Evolutionary conservation across 192 early-diverging fungal species (phyloP).

Genomic region (Chytriomyces sp.): DNA sequence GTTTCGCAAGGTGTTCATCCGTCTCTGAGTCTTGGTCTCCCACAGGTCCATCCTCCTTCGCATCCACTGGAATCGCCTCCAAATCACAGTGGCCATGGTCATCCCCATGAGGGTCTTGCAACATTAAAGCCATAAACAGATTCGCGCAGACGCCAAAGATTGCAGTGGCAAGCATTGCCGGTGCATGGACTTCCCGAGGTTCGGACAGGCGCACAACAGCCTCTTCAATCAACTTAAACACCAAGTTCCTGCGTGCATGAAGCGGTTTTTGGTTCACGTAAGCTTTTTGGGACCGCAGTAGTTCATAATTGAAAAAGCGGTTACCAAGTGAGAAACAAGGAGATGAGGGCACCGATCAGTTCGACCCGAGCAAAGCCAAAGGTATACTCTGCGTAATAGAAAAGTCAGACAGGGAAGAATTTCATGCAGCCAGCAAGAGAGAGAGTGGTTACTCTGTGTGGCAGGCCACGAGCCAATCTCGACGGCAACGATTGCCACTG

Average conservation of each 20-base stretch:
- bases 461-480: conserved; percentile 28
- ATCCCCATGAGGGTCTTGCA: conserved; percentile 33
- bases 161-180: conserved; percentile 71
- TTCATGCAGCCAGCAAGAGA: neutral
- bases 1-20: neutral
- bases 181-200: conserved; percentile 67
- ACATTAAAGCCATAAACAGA: conserved; percentile 55
- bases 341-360: conserved; percentile 73
- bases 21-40: neutral
- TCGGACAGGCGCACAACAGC: conserved; percentile 65
- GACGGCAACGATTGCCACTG: conserved; percentile 17
- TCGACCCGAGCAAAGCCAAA: conserved; percentile 78
- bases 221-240: conserved; percentile 60
- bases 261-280: neutral
- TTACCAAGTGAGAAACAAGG: conserved; percentile 73
- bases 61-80: neutral
- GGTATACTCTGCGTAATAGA: conserved; percentile 9
- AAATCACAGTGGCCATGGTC: conserved; percentile 43
- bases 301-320: conserved; percentile 54
- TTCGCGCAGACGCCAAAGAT: conserved; percentile 72
- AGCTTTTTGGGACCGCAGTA: neutral
- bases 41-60: neutral
- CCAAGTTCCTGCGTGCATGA: conserved; percentile 6
- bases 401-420: conserved; percentile 3
- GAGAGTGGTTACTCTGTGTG: conserved; percentile 8